Evolutionary conservation across 2,329 filamentous ascomycete genomes (phyloP), one percentile per base, ranked within the genome.

Genomic region (Niveomyces coronatus): DNA sequence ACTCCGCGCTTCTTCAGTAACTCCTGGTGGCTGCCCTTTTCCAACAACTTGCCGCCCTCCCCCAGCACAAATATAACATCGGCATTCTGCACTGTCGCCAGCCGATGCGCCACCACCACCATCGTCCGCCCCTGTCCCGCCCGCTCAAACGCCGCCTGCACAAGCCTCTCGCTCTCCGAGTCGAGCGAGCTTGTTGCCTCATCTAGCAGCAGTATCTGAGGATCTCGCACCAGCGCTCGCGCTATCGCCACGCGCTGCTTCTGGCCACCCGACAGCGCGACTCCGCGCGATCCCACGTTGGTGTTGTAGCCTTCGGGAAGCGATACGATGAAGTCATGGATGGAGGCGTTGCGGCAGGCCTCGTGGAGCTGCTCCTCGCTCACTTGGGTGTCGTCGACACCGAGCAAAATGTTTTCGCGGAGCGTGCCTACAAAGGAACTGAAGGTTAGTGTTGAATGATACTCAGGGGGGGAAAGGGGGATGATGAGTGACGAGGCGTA

Each of bases 51-150:
- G 17, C n/a, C n/a, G n/a, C 79, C 59, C 43, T 78, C 70, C 9
- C 82, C 81, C 33, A 91, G 74, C 0, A 89, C 82, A 49, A 84
- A 85, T 29, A 88, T 88, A n/a, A 79, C 63, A 54, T 89, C 79
- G 1, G 83, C 82, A 47, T 87, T 81, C 55, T 84, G 82, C 15
- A 88, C 77, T 10, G 82, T 89, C 0, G 79, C 79, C 34, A 89
- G 64, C 11, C 84, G 68, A 54, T 89, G 85, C 1, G 85, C 85
- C 9, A 91, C 82, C 3, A 82, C 82, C 3, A 91, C 65, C 44
- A 83, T 84, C 2, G 85, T 78, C 7, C 71, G 61, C 3, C 71
- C 72, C 45, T 67, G 65, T 4, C 68, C 68, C 0, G 75, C 76
- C 29, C 65, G 65, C 62, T 85, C 79, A 50, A 88, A 76, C 0